Evolutionary conservation across 805 yeast species (phyloP), one percentile per base, ranked within the genome.

Genomic region (Barnettozyma salicaria): DNA sequence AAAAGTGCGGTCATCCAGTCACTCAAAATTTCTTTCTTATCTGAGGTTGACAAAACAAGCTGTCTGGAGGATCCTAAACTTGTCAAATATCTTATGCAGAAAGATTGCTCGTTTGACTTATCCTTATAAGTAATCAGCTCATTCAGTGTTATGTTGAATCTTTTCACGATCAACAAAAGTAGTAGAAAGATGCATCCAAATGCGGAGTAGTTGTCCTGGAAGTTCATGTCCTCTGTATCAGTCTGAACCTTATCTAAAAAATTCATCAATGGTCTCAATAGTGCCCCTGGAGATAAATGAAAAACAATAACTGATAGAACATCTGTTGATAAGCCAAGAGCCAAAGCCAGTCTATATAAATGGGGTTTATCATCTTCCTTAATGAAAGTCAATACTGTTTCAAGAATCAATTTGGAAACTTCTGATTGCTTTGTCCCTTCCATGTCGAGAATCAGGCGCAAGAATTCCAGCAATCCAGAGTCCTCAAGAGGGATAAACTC

Each of bases 1-100:
- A 84, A 88, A 27, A 90, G 58, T 1, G 92, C 89, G 19, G 72
- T 63, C 31, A 83, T 72, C 97, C 97, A 90, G 18, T 76, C 81
- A 30, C 75, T 73, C 13, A 80, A 59, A 8, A 62, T 46, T 28
- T 59, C 59, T 17, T 53, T 44, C 37, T 60, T 20, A 45, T 47
- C 36, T 39, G 51, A 32, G 29, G 55, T 49, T 3, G 53, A 50
- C 6, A 55, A 49, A 9, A 46, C 50, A 16, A 48, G 44, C 19
- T 59, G 52, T 19, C 46, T 44, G 3, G 54, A 45, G 6, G 53
- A 42, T 1, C 60, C 60, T 26, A 63, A 47, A 7, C 21, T 41
- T 9, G 58, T 47, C 13, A 60, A 28, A 38, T 56, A 60, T 4
- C 50, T 41, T 16, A 60, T 49, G 7, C 59, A 47, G 32, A 62